Base-by-base conservation (phyloP, 148 eudicot genomes). In the Rhododendron simsii region DNA sequence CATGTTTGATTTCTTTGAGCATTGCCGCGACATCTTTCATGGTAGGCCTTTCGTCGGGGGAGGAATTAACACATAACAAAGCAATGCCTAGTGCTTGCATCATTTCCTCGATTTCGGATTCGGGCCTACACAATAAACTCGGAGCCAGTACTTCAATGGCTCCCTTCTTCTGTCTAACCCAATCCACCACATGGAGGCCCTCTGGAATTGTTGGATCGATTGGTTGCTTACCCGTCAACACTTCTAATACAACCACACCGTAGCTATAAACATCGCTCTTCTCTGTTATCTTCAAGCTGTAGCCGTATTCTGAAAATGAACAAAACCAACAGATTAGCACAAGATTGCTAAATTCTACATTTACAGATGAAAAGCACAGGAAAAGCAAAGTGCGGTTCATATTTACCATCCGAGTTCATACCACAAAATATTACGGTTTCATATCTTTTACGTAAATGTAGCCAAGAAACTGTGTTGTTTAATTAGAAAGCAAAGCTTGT, bases 21-120 rank as follows among this genome's bases (percentile, higher is more conserved):
- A 95, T 95, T 61, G 98, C 97, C 3, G 94, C 93, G 0, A 95
- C 93, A 74, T 95, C 98, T 87, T 93, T 95, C 98, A 95, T 95
- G 8, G 91, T 88, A 2, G 98, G 98, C 90, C 98, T 91, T 39
- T 95, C 98, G 1, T 92, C 93, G 0, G 98, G 98, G 16, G 86
- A 59, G 10, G 96, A 84, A 83, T 90, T 92, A 6, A 94, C 93
- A 15, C 98, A 95, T 6, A 95, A 82, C 81, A 93, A 86, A 2
- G 98, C 97, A 23, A 95, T 91, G 8, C 98, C 98, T 67, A 95
- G 59, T 0, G 92, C 91, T 84, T 95, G 98, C 91, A 88, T 80
- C 94, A 94, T 95, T 71, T 95, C 98, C 18, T 95, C 94, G 13
- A 93, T 92, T 63, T 93, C 98, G 0, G 91, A 88, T 15, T 92